Conservation (phyloP, 1,284 basidiomycete species). For the Athelia psychrophila region DNA sequence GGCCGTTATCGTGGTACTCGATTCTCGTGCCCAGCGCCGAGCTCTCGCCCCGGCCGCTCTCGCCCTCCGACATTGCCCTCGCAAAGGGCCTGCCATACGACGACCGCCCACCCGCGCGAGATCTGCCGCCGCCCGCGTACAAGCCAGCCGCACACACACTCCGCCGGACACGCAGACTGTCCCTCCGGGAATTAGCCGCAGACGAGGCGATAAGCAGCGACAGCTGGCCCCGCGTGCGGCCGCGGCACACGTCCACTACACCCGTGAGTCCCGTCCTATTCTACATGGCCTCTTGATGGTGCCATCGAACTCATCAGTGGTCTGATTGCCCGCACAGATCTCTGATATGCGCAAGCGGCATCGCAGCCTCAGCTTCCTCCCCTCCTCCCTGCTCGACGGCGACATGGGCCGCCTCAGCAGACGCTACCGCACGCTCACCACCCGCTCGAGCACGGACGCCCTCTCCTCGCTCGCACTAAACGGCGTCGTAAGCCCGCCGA, state of each 20-base stretch:
- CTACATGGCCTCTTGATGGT: not conserved
- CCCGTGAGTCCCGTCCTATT: not conserved
- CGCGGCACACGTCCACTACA: not conserved
- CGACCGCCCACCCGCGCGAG: not conserved
- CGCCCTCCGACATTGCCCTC: not conserved
- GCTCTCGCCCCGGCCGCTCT: not conserved
- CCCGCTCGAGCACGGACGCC: not conserved
- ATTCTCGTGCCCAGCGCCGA: not conserved
- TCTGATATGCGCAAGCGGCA: not conserved
- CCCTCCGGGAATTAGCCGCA: not conserved
- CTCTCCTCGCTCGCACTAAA: not conserved
- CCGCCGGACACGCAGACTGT: not conserved
- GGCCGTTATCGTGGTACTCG: no score
- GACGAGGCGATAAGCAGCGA: not conserved
- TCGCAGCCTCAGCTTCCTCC: not conserved
- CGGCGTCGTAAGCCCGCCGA: no score
- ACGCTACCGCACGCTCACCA: not conserved
- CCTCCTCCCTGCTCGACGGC: not conserved
- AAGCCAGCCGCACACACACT: not conserved
- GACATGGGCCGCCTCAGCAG: not conserved
- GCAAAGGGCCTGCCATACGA: not conserved
- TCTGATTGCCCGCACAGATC: not conserved
- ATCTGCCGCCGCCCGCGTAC: not conserved
- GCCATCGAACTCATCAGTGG: not conserved
- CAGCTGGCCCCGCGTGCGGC: not conserved